Evolutionary conservation across 2,329 filamentous ascomycete genomes (phyloP).

Genomic region (Stachybotrys chlorohalonatus): DNA sequence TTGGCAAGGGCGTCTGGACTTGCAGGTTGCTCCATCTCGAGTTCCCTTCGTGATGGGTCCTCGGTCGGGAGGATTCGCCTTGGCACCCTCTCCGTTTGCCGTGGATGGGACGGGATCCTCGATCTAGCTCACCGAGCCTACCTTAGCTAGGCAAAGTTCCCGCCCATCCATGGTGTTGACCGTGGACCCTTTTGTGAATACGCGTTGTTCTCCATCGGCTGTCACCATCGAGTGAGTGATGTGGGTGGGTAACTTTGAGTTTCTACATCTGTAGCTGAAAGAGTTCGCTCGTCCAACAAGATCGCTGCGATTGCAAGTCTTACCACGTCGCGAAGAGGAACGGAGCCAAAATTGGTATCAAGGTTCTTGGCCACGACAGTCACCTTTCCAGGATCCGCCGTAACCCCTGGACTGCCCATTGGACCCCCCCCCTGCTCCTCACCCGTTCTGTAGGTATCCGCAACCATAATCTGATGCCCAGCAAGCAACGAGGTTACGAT

Average conservation of each 20-base stretch:
- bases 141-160: not conserved
- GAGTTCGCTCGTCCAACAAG: not conserved
- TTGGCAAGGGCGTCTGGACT: not conserved
- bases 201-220: too few relatives aligned
- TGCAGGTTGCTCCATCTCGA: not conserved
- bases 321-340: not conserved
- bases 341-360: not conserved
- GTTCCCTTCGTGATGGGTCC: not conserved
- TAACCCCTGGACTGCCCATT: not conserved
- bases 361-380: not conserved
- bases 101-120: not conserved
- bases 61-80: not conserved
- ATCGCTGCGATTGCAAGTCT: not conserved
- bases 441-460: not conserved
- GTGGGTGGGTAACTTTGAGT: too few relatives aligned
- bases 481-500: not conserved
- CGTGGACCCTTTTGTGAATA: too few relatives aligned
- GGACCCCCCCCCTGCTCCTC: not conserved
- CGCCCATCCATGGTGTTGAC: not conserved
- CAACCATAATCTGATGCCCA: not conserved
- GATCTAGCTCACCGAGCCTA: not conserved
- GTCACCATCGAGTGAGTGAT: too few relatives aligned
- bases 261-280: not conserved
- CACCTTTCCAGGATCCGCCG: not conserved
- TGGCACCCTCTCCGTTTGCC: not conserved